Conservation (phyloP, 208 protist species). For the Trypanosoma brucei region DNA sequence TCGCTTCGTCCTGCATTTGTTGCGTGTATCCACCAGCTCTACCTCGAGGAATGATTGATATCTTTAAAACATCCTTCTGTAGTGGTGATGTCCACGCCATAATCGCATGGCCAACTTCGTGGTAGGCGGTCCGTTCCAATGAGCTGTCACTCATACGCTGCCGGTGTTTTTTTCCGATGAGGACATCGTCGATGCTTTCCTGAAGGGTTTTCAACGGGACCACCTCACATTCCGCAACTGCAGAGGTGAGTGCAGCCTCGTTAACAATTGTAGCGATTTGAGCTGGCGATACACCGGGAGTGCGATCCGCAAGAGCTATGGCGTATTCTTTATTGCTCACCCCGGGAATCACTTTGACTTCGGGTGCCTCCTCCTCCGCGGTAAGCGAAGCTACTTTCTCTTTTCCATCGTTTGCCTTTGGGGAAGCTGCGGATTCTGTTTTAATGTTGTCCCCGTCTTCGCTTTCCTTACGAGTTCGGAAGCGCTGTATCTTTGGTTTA, state of each 20-base stretch:
- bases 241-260: slow-evolving; percentile 92
- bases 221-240: slow-evolving; percentile 66
- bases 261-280: slow-evolving; percentile 97
- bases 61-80: slow-evolving; percentile 91
- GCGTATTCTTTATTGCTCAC: slow-evolving; percentile 82
- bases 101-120: slow-evolving; percentile 97
- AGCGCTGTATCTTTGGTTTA: slow-evolving; percentile 76
- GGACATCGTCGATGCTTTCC: slow-evolving; percentile 89
- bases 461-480: slow-evolving; percentile 53
- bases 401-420: slow-evolving; percentile 1
- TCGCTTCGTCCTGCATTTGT: slow-evolving; percentile 87
- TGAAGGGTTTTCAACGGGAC: slow-evolving; percentile 75
- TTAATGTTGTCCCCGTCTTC: slow-evolving; percentile 26
- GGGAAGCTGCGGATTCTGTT: background rate
- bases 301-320: slow-evolving; percentile 75
- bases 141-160: slow-evolving; percentile 86
- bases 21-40: slow-evolving; percentile 90
- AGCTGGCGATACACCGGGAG: slow-evolving; percentile 91
- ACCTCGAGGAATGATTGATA: slow-evolving; percentile 90
- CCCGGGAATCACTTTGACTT: slow-evolving; percentile 71
- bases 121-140: slow-evolving; percentile 91
- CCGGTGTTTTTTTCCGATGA: slow-evolving; percentile 92
- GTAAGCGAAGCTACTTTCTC: slow-evolving; percentile 26
- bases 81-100: slow-evolving; percentile 88
- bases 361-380: slow-evolving; percentile 29